Evolutionary conservation across 495 filamentous ascomycete species (phyloP), one percentile per base, ranked within the genome.

Genomic region (Penicillium cosmopolitanum): DNA sequence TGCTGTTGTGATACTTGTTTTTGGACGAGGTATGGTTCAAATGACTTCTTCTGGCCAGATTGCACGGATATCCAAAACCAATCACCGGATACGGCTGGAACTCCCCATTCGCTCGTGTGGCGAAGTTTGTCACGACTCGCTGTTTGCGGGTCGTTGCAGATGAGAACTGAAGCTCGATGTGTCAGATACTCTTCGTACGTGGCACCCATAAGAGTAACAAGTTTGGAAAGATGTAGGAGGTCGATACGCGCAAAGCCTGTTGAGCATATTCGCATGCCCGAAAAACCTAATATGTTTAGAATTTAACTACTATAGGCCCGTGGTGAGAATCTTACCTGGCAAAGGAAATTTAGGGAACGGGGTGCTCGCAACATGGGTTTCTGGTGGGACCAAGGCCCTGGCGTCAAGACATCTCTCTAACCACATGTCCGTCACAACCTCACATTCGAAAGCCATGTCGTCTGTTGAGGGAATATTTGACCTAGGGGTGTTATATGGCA

Each of bases 1-100:
- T 47, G 46, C 13, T 47, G 66, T 60, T 73, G 74, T 10, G 73
- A 63, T 47, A 61, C 48, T 57, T 55, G 66, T 55, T 64, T 72
- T 53, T 56, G 71, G 13, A 80, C 62, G 10, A 78, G 51, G 58
- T 82, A 82, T 4, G 77, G 66, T n/a, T 75, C 73, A 46, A 85
- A 84, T 13, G 79, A 67, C 51, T 84, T 78, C 61, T 68, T 79
- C 55, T 80, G 73, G n/a, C 82, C 82, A 36, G 64, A 67, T 50
- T 76, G 72, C n/a, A 97, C 84, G 63, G 88, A 94, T 50, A 86
- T 83, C 85, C 89, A 92, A 3, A 98, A 77, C 95, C 95, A 98
- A 13, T 86, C 85, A 5, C 82, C 82, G 6, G 80, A 85, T 18
- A 98, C 89, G 2, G 92, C 85, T 23, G 92, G 89, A 8, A 97